These are phyloP conservation scores for Venturia effusa DNA, from an alignment of 2,329 filamentous ascomycete species.

Conservation along the genomic window DNA sequence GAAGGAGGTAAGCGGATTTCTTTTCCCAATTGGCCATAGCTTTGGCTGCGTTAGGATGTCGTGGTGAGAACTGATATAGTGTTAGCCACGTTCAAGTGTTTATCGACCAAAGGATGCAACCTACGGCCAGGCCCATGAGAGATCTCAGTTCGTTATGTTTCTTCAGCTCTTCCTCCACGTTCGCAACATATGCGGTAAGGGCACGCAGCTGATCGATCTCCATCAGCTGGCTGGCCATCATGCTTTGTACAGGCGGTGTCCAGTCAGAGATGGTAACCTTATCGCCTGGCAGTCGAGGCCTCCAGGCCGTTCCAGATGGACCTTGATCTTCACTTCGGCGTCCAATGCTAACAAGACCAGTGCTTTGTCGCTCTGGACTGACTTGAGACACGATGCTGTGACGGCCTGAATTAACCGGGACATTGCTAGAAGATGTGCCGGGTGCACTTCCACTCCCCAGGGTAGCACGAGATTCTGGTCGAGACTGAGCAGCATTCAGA, in stretches of 20 bases:
- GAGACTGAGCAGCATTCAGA: constrained; percentile 44
- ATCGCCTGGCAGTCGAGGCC: constrained; percentile 59
- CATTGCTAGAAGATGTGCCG: constrained; percentile 13
- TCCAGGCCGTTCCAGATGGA: constrained; percentile 17
- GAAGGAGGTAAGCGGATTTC: constrained; percentile 81
- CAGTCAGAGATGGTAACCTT: constrained; percentile 76
- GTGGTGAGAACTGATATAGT: constrained; percentile 57
- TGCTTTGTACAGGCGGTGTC: constrained; percentile 78
- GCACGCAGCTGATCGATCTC: constrained; percentile 74
- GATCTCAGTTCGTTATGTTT: constrained; percentile 79
- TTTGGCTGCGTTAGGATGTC: constrained; percentile 67
- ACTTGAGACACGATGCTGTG: constrained; percentile 15
- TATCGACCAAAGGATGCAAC: constrained; percentile 20
- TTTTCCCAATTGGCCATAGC: constrained; percentile 96
- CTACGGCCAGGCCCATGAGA: constrained; percentile 70
- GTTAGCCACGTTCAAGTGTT: constrained; percentile 1
- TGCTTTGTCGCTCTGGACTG: not conserved
- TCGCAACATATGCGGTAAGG: constrained; percentile 67
- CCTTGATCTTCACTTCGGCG: constrained; percentile 6
- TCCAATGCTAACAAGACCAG: not conserved
- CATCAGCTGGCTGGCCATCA: constrained; percentile 68
- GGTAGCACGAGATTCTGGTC: constrained; percentile 22
- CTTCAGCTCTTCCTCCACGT: constrained; percentile 75
- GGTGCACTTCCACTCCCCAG: constrained; percentile 18
- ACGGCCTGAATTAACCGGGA: not conserved